Evolutionary conservation across 2,329 filamentous ascomycete genomes (phyloP).

Genomic region (Alternaria sp.): DNA sequence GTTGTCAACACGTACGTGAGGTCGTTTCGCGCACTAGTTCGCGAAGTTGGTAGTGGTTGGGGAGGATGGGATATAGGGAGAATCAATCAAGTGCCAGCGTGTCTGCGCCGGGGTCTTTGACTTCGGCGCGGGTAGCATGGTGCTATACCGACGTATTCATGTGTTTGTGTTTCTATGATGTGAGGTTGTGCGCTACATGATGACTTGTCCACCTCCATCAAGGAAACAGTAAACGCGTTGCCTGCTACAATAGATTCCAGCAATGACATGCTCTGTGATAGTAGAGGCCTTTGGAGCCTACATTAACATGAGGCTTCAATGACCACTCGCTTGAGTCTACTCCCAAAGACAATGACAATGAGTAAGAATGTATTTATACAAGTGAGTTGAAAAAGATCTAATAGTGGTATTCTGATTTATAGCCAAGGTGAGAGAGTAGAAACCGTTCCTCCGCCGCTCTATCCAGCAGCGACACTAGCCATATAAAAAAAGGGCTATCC

Average conservation of each 20-base stretch:
- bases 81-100: background rate
- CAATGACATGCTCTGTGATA: background rate
- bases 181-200: background rate
- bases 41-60: background rate
- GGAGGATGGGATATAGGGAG: background rate
- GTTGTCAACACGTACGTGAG: conserved; percentile 36
- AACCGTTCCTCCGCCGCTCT: background rate
- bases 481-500: background rate
- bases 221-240: too few species aligned
- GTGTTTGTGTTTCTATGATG: background rate
- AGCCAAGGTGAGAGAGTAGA: background rate
- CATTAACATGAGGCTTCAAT: background rate
- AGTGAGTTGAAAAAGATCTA: background rate
- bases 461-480: background rate
- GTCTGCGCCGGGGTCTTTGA: background rate
- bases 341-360: background rate
- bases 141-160: background rate
- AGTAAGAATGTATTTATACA: background rate
- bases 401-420: background rate
- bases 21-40: conserved; percentile 11
- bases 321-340: background rate
- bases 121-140: background rate
- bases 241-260: background rate
- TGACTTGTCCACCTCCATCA: background rate
- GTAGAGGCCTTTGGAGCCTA: background rate